These are phyloP conservation scores for Termitomyces sp. DNA, from an alignment of 768 basidiomycete species.

Conservation along the genomic window DNA sequence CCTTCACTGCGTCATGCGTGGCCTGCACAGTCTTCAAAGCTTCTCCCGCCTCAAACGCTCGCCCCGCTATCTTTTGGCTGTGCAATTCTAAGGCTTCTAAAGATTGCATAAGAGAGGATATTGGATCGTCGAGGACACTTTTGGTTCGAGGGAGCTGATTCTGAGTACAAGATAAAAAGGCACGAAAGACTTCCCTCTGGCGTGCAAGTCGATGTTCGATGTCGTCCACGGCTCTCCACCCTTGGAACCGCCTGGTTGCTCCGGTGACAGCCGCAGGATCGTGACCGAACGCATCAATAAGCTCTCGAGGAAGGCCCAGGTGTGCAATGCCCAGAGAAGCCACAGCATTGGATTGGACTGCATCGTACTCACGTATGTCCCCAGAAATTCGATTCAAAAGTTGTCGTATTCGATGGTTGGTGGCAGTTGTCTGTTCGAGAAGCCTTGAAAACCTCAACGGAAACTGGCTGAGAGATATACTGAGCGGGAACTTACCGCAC, in stretches of 20 bases:
- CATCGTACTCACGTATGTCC: slow-evolving; percentile 64
- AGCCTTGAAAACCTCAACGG: slow-evolving; percentile 35
- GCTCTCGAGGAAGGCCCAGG: slow-evolving; percentile 53
- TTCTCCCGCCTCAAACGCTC: slow-evolving; percentile 46
- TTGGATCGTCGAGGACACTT: slow-evolving; percentile 52
- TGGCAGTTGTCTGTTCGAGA: slow-evolving; percentile 52
- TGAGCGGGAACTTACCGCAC: slow-evolving; percentile 36
- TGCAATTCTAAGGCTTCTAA: slow-evolving; percentile 49
- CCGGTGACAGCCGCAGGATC: slow-evolving; percentile 77
- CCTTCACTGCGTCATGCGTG: slow-evolving; percentile 54
- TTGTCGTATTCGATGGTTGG: slow-evolving; percentile 69
- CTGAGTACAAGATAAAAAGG: slow-evolving; percentile 36
- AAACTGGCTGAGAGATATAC: background rate
- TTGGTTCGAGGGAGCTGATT: slow-evolving; percentile 21
- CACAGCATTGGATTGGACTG: slow-evolving; percentile 49
- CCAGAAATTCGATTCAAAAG: slow-evolving; percentile 62
- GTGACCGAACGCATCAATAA: slow-evolving; percentile 71
- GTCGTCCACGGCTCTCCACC: slow-evolving; percentile 77
- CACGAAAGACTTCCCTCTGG: slow-evolving; percentile 52
- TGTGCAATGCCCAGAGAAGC: slow-evolving; percentile 45
- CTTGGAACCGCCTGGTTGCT: slow-evolving; percentile 52
- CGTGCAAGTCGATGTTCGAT: slow-evolving; percentile 59
- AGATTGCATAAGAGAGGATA: slow-evolving; percentile 44
- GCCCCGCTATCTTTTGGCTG: slow-evolving; percentile 38
- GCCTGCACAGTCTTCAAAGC: slow-evolving; percentile 51